These are phyloP conservation scores for Globisporangium paddicum DNA, from an alignment of 352 stramenopile genomes.

Conservation along the genomic window DNA sequence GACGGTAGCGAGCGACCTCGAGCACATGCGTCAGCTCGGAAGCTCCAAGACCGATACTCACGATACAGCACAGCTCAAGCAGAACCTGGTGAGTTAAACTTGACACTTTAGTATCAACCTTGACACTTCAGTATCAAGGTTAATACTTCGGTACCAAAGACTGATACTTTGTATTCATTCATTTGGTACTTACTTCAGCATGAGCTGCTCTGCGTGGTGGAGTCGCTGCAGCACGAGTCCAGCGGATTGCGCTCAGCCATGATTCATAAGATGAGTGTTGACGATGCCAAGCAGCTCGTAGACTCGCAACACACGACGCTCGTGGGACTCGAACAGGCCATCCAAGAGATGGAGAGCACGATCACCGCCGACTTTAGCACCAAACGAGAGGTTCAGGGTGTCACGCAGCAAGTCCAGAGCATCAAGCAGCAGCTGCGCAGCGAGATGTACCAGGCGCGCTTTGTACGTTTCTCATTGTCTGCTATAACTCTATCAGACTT, in stretches of 20 bases:
- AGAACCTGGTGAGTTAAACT: slow-evolving; percentile 28
- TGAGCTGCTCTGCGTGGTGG: slow-evolving; percentile 34
- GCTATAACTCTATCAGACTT: background rate
- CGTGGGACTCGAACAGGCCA: slow-evolving; percentile 15
- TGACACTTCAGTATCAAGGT: background rate
- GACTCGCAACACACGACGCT: slow-evolving; percentile 28
- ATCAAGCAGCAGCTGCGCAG: slow-evolving; percentile 55
- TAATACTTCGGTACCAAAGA: background rate
- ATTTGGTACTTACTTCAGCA: slow-evolving; percentile 16
- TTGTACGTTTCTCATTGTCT: slow-evolving; percentile 37
- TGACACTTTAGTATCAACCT: background rate
- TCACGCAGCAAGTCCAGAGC: slow-evolving; percentile 32
- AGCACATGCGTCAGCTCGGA: slow-evolving; percentile 14
- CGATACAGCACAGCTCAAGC: slow-evolving; percentile 34
- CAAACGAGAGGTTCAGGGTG: slow-evolving; percentile 21
- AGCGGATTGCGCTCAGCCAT: slow-evolving; percentile 18
- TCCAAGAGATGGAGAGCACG: slow-evolving; percentile 23
- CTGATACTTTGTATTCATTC: too few relatives aligned
- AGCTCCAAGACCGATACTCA: slow-evolving; percentile 17
- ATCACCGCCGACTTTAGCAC: slow-evolving; percentile 23
- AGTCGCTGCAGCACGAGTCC: slow-evolving; percentile 40
- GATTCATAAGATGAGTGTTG: slow-evolving; percentile 29
- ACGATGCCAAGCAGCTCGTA: slow-evolving; percentile 26
- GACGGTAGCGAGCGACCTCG: slow-evolving; percentile 17
- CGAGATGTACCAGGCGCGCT: slow-evolving; percentile 71